These are phyloP conservation scores for Nitzschia putrida DNA, from an alignment of 108 stramenopile genomes.

Conservation along the genomic window DNA sequence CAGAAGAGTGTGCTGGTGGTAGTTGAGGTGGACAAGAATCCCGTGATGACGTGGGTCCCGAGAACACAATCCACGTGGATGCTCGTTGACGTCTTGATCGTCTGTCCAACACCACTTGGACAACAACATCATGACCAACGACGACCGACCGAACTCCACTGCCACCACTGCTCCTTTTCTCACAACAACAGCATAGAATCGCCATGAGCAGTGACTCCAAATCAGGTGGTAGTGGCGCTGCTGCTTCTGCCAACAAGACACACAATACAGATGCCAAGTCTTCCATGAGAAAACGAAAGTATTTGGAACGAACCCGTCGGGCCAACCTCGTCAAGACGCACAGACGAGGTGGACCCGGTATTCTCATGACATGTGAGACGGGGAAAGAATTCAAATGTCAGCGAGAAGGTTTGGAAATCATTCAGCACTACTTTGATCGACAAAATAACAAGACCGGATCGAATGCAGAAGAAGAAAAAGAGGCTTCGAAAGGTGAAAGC, in stretches of 20 bases:
- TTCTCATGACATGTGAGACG: constrained; percentile 73
- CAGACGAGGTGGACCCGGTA: constrained; percentile 65
- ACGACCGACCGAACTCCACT: too few relatives aligned
- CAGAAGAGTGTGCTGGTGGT: neutral
- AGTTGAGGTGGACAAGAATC: neutral
- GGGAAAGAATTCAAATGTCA: constrained; percentile 69
- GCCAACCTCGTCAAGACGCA: neutral
- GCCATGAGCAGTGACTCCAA: too few relatives aligned
- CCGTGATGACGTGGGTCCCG: too few relatives aligned
- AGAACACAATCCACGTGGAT: too few relatives aligned
- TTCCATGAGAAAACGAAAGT: constrained; percentile 11
- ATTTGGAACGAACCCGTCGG: neutral
- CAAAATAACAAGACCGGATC: neutral
- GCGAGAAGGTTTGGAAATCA: constrained; percentile 76
- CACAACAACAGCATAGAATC: too few relatives aligned
- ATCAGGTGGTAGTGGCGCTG: too few relatives aligned
- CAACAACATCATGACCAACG: too few relatives aligned
- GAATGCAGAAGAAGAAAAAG: constrained; percentile 1
- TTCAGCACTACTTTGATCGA: constrained; percentile 57
- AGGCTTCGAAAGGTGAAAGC: neutral
- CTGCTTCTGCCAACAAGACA: too few relatives aligned
- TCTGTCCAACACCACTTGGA: too few relatives aligned
- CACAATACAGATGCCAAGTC: neutral
- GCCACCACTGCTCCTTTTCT: too few relatives aligned
- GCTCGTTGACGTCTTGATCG: too few relatives aligned